Conservation (phyloP, 2,329 filamentous ascomycete genomes). For the Fusarium tanahbumbuense region DNA sequence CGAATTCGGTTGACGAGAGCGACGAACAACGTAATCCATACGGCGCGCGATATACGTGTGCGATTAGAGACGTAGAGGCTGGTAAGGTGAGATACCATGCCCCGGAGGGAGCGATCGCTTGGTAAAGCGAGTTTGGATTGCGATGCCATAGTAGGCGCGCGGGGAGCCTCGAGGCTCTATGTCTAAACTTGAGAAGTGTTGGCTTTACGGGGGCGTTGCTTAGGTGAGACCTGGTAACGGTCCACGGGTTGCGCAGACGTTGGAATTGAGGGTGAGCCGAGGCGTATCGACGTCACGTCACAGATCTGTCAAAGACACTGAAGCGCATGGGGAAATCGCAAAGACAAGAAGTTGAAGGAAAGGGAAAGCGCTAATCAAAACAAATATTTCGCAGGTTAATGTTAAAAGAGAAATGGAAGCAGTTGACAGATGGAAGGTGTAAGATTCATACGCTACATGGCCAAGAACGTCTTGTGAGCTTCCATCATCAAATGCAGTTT, state of each 20-base stretch:
- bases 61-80: constrained; percentile 82
- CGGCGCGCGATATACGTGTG: constrained; percentile 81
- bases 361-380: not conserved
- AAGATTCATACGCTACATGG: constrained; percentile 21
- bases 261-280: constrained; percentile 11
- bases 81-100: constrained; percentile 74
- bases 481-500: constrained; percentile 21
- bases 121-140: constrained; percentile 77
- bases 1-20: constrained; percentile 88
- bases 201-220: not conserved
- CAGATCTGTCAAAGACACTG: constrained; percentile 25
- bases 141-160: constrained; percentile 68
- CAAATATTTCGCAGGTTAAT: not conserved
- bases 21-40: constrained; percentile 85
- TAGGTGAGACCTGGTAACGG: not conserved
- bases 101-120: constrained; percentile 72
- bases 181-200: not conserved
- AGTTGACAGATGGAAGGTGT: constrained; percentile 8
- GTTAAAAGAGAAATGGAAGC: not conserved
- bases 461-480: constrained; percentile 28
- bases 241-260: constrained; percentile 6
- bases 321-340: constrained; percentile 26
- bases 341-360: constrained; percentile 3
- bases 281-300: constrained; percentile 44
- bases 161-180: constrained; percentile 11